These are phyloP conservation scores for Fusarium nisikadoi DNA, from an alignment of 2,329 filamentous ascomycete species.

Conservation along the genomic window DNA sequence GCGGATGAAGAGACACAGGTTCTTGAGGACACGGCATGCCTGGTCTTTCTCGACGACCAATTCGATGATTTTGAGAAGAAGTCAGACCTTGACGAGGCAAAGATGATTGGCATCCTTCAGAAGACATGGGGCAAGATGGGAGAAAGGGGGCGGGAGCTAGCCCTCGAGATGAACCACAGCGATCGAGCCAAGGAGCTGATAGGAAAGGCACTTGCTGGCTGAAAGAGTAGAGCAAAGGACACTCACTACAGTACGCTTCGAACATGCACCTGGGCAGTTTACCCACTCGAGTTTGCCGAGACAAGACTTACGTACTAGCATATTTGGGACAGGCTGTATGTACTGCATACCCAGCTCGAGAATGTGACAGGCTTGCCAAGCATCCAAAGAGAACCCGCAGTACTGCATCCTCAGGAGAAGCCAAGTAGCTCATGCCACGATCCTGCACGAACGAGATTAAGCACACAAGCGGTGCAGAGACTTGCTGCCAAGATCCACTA, in stretches of 20 bases:
- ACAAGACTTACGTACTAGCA: background rate
- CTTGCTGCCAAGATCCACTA: background rate
- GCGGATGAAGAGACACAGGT: conserved; percentile 72
- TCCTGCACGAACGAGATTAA: conserved; percentile 7
- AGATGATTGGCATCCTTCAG: conserved; percentile 75
- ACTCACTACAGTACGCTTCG: background rate
- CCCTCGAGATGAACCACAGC: conserved; percentile 72
- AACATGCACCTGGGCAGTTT: background rate
- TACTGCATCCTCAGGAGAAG: background rate
- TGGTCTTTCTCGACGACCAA: conserved; percentile 89
- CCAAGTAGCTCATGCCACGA: background rate
- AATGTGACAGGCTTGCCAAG: conserved; percentile 1
- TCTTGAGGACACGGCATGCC: conserved; percentile 85
- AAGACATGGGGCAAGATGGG: conserved; percentile 86
- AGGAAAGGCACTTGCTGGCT: conserved; percentile 65
- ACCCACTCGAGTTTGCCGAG: background rate
- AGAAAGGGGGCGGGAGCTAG: conserved; percentile 68
- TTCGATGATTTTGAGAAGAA: conserved; percentile 81
- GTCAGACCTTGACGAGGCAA: conserved; percentile 76
- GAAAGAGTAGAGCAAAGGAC: background rate
- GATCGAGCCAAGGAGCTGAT: conserved; percentile 71
- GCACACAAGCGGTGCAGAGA: background rate
- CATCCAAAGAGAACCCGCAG: background rate
- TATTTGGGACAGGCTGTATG: background rate
- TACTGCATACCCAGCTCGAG: background rate